These are phyloP conservation scores for Clarireedia monteithiana DNA, from an alignment of 2,329 filamentous ascomycete species.

Conservation along the genomic window DNA sequence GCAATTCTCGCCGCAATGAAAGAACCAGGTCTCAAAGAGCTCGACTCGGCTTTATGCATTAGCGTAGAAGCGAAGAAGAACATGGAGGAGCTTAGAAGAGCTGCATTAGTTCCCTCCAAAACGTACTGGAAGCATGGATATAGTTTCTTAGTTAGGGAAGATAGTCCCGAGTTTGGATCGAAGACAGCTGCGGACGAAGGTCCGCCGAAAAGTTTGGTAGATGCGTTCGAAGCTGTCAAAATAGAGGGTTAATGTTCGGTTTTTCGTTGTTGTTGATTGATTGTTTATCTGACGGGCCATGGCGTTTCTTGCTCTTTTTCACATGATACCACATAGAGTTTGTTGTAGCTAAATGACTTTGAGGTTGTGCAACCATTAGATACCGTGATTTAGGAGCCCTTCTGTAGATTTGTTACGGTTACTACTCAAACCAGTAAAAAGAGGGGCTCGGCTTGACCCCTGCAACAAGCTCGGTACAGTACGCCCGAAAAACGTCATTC, in stretches of 20 bases:
- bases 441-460: too few relatives aligned
- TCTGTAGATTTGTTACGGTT: not conserved
- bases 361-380: too few relatives aligned
- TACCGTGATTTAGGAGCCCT: too few relatives aligned
- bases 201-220: constrained; percentile 8
- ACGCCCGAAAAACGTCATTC: too few relatives aligned
- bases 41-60: constrained; percentile 73
- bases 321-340: constrained; percentile 5
- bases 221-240: constrained; percentile 8
- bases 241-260: not conserved
- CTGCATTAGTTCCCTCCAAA: constrained; percentile 11
- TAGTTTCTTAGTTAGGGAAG: constrained; percentile 21
- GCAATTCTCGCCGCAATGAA: constrained; percentile 69
- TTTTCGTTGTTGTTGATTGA: not conserved
- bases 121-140: constrained; percentile 23
- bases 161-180: constrained; percentile 18
- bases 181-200: constrained; percentile 15
- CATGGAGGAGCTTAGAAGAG: constrained; percentile 32
- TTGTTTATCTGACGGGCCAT: not conserved
- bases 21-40: constrained; percentile 57
- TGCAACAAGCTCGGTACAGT: too few relatives aligned
- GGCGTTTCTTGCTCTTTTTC: not conserved
- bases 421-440: too few relatives aligned
- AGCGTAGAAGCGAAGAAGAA: constrained; percentile 50
- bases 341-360: not conserved